These are phyloP conservation scores for Berberis vulgaris DNA, from an alignment of 164 flowering plant species.

Conservation along the genomic window DNA sequence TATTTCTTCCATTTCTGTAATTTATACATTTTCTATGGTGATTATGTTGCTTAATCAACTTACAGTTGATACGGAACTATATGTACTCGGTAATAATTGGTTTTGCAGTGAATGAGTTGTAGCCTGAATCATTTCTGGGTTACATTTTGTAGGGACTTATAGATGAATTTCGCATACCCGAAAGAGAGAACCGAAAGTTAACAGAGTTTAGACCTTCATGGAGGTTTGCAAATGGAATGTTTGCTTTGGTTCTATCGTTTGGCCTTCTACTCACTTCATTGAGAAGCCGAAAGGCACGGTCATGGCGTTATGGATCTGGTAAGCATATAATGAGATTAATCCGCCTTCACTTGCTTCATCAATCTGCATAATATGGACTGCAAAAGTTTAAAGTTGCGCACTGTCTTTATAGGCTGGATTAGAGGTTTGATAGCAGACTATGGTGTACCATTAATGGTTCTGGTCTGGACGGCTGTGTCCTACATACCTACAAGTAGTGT, in stretches of 20 bases:
- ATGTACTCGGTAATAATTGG: not conserved
- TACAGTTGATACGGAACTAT: not conserved
- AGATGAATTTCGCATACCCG: constrained; percentile 82
- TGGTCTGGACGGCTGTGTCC: constrained; percentile 86
- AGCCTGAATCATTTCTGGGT: not conserved
- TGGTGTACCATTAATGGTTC: constrained; percentile 97
- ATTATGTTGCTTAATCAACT: not conserved
- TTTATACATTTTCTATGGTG: not conserved
- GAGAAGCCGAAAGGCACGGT: constrained; percentile 86
- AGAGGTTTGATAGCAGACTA: constrained; percentile 90
- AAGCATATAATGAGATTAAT: constrained; percentile 6
- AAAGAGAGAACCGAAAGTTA: constrained; percentile 38
- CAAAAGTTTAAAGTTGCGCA: constrained; percentile 2
- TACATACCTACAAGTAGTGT: constrained; percentile 70
- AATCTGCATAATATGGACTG: too few species aligned
- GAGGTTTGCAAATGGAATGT: constrained; percentile 98
- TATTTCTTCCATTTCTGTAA: not conserved
- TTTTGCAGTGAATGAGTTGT: not conserved
- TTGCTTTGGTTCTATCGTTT: constrained; percentile 91
- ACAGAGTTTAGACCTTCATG: constrained; percentile 64
- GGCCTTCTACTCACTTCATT: constrained; percentile 80
- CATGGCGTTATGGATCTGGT: constrained; percentile 98
- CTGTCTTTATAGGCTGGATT: constrained; percentile 58
- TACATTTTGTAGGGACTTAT: constrained; percentile 55
- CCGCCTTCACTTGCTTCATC: too few species aligned